phyloP scores from a whole-genome alignment of 176 grass and related monocot species.

The Poa annua region DNA sequence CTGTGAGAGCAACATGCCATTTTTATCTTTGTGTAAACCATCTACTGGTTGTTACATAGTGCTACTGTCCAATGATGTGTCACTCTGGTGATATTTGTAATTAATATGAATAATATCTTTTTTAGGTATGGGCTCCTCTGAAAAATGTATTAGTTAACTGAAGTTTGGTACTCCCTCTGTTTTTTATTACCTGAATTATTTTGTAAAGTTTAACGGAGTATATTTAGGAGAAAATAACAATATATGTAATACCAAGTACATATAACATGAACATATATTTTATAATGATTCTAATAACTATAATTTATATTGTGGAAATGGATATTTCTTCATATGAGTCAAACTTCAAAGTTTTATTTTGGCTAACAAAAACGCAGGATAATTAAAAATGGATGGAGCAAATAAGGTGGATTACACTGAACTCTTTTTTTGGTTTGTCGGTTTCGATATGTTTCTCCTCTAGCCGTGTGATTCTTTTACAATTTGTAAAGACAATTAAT shows the following conservation, averaged over 20 bases:
- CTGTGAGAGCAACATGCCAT: not conserved
- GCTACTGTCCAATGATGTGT: not conserved
- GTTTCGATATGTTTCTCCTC: not conserved
- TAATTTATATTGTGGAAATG: too few species aligned
- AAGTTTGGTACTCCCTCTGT: too few species aligned
- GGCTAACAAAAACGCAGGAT: too few species aligned
- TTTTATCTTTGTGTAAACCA: not conserved
- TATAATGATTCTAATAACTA: too few species aligned
- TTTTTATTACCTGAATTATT: too few species aligned
- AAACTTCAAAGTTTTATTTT: too few species aligned
- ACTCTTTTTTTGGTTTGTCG: not conserved
- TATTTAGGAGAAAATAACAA: too few species aligned
- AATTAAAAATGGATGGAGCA: too few species aligned
- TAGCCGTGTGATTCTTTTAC: not conserved
- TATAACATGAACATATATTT: too few species aligned
- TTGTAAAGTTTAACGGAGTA: too few species aligned
- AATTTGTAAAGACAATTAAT: not conserved
- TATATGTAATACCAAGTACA: too few species aligned
- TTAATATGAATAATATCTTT: not conserved
- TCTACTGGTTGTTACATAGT: not conserved
- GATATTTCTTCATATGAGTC: too few species aligned
- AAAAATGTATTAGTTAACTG: not conserved
- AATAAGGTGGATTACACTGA: not conserved
- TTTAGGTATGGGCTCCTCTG: not conserved
- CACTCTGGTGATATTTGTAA: not conserved